These are phyloP conservation scores for Lactarius hengduanensis DNA, from an alignment of 768 basidiomycete species.

Conservation along the genomic window DNA sequence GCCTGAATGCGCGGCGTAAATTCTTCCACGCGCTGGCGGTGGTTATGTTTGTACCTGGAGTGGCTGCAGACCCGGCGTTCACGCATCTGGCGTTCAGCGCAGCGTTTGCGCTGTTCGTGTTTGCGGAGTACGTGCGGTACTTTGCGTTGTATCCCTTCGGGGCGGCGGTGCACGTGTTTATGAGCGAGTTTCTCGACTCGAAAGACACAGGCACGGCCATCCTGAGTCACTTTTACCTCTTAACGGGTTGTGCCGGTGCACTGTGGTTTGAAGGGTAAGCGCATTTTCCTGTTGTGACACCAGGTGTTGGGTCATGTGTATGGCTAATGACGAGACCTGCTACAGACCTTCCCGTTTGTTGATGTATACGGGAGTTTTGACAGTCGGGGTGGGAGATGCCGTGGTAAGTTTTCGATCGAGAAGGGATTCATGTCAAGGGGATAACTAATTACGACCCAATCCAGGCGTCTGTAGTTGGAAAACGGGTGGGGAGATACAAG, in stretches of 20 bases:
- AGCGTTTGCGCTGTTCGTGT: slow-evolving; percentile 93
- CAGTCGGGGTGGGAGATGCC: slow-evolving; percentile 91
- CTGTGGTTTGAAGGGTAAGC: slow-evolving; percentile 94
- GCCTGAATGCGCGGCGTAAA: slow-evolving; percentile 90
- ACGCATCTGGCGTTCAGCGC: slow-evolving; percentile 92
- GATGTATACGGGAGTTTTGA: slow-evolving; percentile 82
- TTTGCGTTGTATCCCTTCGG: slow-evolving; percentile 98
- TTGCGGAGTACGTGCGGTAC: slow-evolving; percentile 96
- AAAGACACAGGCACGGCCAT: slow-evolving; percentile 96
- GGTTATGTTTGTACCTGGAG: slow-evolving; percentile 94
- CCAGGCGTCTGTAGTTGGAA: slow-evolving; percentile 91
- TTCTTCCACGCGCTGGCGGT: slow-evolving; percentile 97
- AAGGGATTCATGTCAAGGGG: background rate
- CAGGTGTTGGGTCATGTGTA: slow-evolving; percentile 9
- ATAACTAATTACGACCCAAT: slow-evolving; percentile 1
- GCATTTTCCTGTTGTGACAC: background rate
- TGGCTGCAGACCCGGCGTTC: slow-evolving; percentile 93
- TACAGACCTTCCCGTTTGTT: slow-evolving; percentile 50
- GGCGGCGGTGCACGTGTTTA: slow-evolving; percentile 88
- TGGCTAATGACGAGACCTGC: slow-evolving; percentile 5
- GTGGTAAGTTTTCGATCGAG: slow-evolving; percentile 51
- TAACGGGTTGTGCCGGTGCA: slow-evolving; percentile 92
- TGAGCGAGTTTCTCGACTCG: slow-evolving; percentile 95
- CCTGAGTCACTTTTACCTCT: slow-evolving; percentile 93
- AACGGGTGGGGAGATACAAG: slow-evolving; percentile 70